phyloP scores from a whole-genome alignment of 2,329 filamentous ascomycete species.

The Ceratocystis eucalypticola region DNA sequence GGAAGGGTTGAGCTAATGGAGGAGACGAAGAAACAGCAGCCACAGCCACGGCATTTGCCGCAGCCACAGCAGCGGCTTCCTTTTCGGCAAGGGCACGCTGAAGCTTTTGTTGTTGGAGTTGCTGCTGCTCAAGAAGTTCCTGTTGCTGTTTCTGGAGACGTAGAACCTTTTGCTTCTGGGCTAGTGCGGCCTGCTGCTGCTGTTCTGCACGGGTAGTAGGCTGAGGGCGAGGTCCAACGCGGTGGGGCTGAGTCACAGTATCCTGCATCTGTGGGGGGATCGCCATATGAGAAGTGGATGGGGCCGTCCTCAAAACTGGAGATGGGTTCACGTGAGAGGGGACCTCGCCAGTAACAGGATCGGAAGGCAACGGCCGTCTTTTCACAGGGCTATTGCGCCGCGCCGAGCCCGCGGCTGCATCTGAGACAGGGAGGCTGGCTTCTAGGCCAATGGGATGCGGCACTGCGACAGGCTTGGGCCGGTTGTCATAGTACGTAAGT shows the following conservation, averaged over 20 bases:
- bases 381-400: slow-evolving; percentile 53
- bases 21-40: slow-evolving; percentile 24
- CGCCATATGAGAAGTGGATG: slow-evolving; percentile 14
- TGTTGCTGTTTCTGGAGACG: slow-evolving; percentile 23
- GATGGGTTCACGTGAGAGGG: slow-evolving; percentile 23
- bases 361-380: slow-evolving; percentile 68
- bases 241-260: slow-evolving; percentile 14
- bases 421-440: slow-evolving; percentile 22
- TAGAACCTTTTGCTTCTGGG: slow-evolving; percentile 24
- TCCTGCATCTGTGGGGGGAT: slow-evolving; percentile 19
- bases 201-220: slow-evolving; percentile 20
- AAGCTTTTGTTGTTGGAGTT: slow-evolving; percentile 26
- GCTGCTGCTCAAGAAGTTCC: slow-evolving; percentile 26
- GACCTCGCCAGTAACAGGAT: slow-evolving; percentile 50
- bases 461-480: slow-evolving; percentile 65
- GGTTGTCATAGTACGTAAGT: slow-evolving; percentile 86
- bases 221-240: slow-evolving; percentile 17
- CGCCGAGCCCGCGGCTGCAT: slow-evolving; percentile 24
- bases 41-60: slow-evolving; percentile 26
- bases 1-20: neutral
- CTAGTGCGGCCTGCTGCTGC: slow-evolving; percentile 19
- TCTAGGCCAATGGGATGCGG: slow-evolving; percentile 32
- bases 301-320: neutral
- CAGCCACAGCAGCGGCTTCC: slow-evolving; percentile 26
- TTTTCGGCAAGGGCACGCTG: slow-evolving; percentile 23